Percentiles rank a stretch among this genome's conserved stretches.
phyloP scores from a whole-genome alignment of 2,329 filamentous ascomycete species.

The Penicillium oxalicum region DNA sequence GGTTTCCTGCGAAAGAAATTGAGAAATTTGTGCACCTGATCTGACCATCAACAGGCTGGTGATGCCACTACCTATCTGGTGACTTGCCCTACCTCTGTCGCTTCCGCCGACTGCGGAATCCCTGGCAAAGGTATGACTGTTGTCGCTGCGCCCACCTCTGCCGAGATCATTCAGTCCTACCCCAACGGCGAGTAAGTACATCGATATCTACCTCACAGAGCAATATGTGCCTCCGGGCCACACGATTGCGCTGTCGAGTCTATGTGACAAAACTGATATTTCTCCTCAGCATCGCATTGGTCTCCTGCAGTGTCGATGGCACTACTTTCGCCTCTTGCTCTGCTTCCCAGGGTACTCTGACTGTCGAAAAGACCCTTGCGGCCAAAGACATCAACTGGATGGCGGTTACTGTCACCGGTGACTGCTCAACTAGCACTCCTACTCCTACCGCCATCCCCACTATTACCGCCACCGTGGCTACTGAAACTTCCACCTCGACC shows the following conservation, averaged over 20 bases:
- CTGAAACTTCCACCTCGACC: constrained; percentile 8
- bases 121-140: constrained; percentile 18
- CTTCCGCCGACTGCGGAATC: constrained; percentile 14
- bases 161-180: constrained; percentile 14
- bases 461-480: constrained; percentile 9
- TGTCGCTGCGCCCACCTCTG: constrained; percentile 17
- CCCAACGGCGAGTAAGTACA: constrained; percentile 16
- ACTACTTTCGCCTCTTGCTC: constrained; percentile 25
- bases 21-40: not conserved
- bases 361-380: constrained; percentile 13
- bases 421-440: constrained; percentile 14
- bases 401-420: constrained; percentile 21
- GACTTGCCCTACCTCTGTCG: constrained; percentile 16
- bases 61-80: constrained; percentile 22
- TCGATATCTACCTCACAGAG: too few species aligned
- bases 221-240: not conserved
- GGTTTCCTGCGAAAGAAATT: not conserved
- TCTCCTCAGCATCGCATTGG: constrained; percentile 10
- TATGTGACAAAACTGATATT: not conserved
- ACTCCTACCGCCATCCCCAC: constrained; percentile 15
- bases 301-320: constrained; percentile 22
- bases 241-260: not conserved
- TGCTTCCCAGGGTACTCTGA: constrained; percentile 13
- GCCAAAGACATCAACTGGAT: constrained; percentile 19
- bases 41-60: constrained; percentile 11